These are phyloP conservation scores for Herpetospermum pedunculosum DNA, from an alignment of 306 rosid genomes.

Conservation along the genomic window DNA sequence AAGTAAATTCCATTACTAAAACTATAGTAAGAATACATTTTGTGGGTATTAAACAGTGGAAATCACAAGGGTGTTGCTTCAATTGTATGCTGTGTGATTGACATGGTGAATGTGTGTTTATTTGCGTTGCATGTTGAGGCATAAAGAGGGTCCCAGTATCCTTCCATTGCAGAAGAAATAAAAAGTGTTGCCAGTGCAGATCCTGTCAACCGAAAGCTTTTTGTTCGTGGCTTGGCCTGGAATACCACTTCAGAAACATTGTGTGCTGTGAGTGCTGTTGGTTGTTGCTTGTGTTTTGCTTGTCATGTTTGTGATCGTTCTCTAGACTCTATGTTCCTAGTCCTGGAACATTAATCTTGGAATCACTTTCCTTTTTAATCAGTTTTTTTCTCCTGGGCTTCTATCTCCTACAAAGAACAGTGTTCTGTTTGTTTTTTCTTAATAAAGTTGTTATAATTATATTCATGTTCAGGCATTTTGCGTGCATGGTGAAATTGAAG, in stretches of 20 bases:
- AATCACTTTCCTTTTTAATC: background rate
- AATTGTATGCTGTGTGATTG: constrained; percentile 66
- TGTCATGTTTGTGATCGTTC: constrained; percentile 40
- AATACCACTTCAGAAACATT: constrained; percentile 66
- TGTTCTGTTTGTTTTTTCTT: background rate
- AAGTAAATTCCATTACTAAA: background rate
- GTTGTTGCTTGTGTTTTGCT: constrained; percentile 44
- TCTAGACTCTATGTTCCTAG: background rate
- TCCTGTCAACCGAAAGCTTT: constrained; percentile 83
- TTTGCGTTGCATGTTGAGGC: constrained; percentile 83
- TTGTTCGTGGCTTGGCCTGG: constrained; percentile 84
- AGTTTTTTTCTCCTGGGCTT: background rate
- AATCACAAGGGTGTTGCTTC: constrained; percentile 9
- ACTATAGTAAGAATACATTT: background rate
- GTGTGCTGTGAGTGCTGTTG: constrained; percentile 72
- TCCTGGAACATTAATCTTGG: background rate
- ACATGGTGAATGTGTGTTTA: constrained; percentile 68
- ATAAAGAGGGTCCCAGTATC: constrained; percentile 81
- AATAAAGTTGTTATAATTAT: background rate
- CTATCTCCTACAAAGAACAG: background rate
- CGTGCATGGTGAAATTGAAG: constrained; percentile 76
- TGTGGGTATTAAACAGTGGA: background rate
- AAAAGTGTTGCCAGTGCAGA: constrained; percentile 66
- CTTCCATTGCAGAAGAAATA: constrained; percentile 77
- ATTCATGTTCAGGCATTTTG: constrained; percentile 41